A percentile compares a stretch with the other conserved stretches of the same genome.
phyloP scores from a whole-genome alignment of 176 grass and related monocot genomes.

The Hyparrhenia diplandra region DNA sequence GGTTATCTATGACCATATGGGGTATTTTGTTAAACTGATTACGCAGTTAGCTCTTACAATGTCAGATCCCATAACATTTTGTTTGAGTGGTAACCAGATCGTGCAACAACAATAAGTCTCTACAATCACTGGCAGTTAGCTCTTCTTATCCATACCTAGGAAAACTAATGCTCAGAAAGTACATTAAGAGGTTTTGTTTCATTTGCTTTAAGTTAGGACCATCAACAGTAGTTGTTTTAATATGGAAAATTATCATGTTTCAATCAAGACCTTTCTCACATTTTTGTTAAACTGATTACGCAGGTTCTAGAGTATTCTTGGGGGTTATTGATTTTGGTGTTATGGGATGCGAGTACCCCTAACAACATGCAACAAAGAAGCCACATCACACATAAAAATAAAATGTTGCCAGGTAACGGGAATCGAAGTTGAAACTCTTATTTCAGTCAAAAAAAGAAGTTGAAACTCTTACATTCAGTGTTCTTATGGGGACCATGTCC shows the following conservation, averaged over 20 bases:
- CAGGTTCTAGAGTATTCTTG: neutral
- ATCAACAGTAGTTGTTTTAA: neutral
- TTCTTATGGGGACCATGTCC: conserved; percentile 42
- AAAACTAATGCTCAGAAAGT: neutral
- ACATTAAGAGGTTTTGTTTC: neutral
- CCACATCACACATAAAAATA: neutral
- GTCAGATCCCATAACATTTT: too few relatives aligned
- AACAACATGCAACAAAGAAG: neutral
- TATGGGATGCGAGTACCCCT: neutral
- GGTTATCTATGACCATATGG: too few relatives aligned
- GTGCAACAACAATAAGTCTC: neutral
- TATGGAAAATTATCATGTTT: neutral
- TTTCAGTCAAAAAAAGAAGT: too few relatives aligned
- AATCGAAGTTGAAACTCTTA: too few relatives aligned
- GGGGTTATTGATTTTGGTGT: neutral
- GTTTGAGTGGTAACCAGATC: conserved; percentile 10
- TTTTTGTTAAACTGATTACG: neutral
- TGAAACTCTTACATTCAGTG: conserved; percentile 43
- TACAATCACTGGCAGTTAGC: neutral
- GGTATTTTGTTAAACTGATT: too few relatives aligned
- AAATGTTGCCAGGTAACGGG: neutral
- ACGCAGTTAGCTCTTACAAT: too few relatives aligned
- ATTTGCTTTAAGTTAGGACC: neutral
- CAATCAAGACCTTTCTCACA: neutral
- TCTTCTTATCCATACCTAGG: neutral